Conservation (phyloP, 371 early-diverging fungal species). For the Mucor circinelloides region DNA sequence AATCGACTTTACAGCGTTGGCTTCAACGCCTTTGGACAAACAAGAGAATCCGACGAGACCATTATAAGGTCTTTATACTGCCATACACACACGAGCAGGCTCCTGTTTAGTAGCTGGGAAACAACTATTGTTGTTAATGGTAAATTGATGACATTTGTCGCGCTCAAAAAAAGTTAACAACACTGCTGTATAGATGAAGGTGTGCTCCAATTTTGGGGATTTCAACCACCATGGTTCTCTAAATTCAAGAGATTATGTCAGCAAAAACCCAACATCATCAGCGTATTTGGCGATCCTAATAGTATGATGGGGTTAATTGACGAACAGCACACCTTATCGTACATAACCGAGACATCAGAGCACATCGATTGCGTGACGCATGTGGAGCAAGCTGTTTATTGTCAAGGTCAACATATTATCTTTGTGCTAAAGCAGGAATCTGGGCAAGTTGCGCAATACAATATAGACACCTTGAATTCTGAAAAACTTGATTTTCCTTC, state of each 20-base stretch:
- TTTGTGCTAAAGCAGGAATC: constrained; percentile 11
- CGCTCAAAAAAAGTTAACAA: neutral
- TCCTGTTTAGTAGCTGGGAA: constrained; percentile 41
- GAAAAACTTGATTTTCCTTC: neutral
- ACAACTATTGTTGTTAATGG: constrained; percentile 28
- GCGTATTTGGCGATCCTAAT: constrained; percentile 30
- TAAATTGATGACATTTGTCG: constrained; percentile 8
- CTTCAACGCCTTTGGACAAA: constrained; percentile 38
- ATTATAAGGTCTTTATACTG: neutral
- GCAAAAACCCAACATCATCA: neutral
- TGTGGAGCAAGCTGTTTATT: constrained; percentile 15
- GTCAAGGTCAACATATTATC: neutral
- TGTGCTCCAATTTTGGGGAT: constrained; percentile 27
- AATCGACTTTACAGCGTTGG: constrained; percentile 34
- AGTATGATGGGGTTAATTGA: constrained; percentile 26
- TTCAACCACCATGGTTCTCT: constrained; percentile 14
- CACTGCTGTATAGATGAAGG: constrained; percentile 15
- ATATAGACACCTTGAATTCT: neutral
- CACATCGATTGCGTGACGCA: neutral
- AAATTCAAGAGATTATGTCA: neutral
- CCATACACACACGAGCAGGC: neutral
- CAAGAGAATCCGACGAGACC: neutral
- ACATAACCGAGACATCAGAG: neutral
- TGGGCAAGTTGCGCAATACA: neutral
- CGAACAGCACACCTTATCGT: constrained; percentile 1